Conservation (phyloP, 495 filamentous ascomycete genomes). For the Aspergillus campestris region DNA sequence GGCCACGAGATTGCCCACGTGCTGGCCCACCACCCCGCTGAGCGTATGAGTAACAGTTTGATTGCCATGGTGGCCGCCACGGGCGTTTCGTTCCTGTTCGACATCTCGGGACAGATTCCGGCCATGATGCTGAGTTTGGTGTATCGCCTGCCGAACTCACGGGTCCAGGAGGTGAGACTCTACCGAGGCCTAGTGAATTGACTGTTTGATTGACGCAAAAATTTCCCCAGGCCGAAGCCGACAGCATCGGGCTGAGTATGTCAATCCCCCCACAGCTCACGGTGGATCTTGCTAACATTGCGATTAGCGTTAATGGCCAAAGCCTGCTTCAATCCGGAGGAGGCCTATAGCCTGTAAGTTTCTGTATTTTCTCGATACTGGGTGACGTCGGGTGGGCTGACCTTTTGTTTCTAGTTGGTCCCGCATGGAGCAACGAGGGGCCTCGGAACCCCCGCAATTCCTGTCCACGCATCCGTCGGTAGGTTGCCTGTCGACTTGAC, state of each 20-base stretch:
- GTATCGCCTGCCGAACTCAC: slow-evolving; percentile 59
- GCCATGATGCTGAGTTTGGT: slow-evolving; percentile 49
- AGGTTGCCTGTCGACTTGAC: slow-evolving; percentile 14
- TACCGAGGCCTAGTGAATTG: background rate
- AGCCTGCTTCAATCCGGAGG: slow-evolving; percentile 64
- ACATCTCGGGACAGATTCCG: slow-evolving; percentile 37
- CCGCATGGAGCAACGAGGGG: slow-evolving; percentile 59
- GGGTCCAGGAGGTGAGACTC: slow-evolving; percentile 52
- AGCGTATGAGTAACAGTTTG: slow-evolving; percentile 60
- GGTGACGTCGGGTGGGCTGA: background rate
- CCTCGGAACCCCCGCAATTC: slow-evolving; percentile 59
- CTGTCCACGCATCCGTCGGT: slow-evolving; percentile 82
- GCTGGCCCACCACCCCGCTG: slow-evolving; percentile 69
- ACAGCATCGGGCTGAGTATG: slow-evolving; percentile 75
- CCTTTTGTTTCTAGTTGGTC: slow-evolving; percentile 44
- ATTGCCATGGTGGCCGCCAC: slow-evolving; percentile 46
- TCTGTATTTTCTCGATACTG: background rate
- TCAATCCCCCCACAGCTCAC: slow-evolving; percentile 18
- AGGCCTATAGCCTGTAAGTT: slow-evolving; percentile 52
- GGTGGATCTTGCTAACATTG: slow-evolving; percentile 16
- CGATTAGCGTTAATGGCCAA: slow-evolving; percentile 51
- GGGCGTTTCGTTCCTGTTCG: slow-evolving; percentile 42
- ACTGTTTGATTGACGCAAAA: background rate
- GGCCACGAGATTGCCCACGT: slow-evolving; percentile 96
- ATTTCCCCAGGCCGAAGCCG: slow-evolving; percentile 50